These are phyloP conservation scores for Vigna hirtella DNA, from an alignment of 306 rosid genomes.

Conservation along the genomic window DNA sequence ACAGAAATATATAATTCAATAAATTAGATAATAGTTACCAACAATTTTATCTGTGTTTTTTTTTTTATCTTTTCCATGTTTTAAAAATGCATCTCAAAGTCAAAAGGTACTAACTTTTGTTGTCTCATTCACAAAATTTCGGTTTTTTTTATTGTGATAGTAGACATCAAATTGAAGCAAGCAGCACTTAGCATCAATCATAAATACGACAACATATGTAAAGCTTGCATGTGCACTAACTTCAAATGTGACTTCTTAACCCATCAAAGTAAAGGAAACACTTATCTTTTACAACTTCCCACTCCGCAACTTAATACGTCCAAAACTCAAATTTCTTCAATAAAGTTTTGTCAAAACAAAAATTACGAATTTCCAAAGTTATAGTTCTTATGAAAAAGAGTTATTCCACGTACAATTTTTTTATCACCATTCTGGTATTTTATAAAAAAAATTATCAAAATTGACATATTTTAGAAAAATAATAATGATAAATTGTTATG, in stretches of 20 bases:
- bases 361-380: background rate
- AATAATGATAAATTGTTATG: too few species aligned
- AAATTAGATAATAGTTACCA: too few species aligned
- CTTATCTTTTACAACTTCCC: background rate
- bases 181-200: background rate
- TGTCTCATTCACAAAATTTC: background rate
- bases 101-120: background rate
- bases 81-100: background rate
- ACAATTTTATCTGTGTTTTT: background rate
- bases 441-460: too few species aligned
- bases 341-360: background rate
- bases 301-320: background rate
- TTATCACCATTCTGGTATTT: too few species aligned
- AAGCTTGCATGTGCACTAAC: slow-evolving; percentile 25
- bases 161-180: background rate
- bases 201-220: slow-evolving; percentile 17
- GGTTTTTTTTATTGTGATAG: background rate
- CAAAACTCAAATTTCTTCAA: slow-evolving; percentile 13
- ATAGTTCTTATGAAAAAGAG: too few species aligned
- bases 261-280: background rate
- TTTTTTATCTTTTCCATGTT: background rate
- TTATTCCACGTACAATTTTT: too few species aligned
- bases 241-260: slow-evolving; percentile 27
- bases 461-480: too few species aligned
- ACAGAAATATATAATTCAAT: background rate